phyloP scores from a whole-genome alignment of 2,329 filamentous ascomycete genomes.

The Clathrospora elynae region DNA sequence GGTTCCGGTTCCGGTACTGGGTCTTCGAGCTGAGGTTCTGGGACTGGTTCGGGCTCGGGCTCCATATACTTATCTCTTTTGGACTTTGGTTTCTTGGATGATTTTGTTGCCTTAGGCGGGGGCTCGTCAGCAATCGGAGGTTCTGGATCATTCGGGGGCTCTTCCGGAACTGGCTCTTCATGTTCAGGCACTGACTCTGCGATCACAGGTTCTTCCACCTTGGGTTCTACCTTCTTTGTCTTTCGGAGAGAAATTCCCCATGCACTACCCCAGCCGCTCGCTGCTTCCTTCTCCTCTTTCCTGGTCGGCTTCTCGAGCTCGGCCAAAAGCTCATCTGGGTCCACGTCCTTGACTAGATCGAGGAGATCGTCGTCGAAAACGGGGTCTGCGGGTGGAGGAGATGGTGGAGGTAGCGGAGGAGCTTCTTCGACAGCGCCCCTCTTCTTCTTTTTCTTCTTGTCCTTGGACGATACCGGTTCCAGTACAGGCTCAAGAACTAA shows the following conservation, averaged over 20 bases:
- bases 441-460: conserved; percentile 48
- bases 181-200: conserved; percentile 12
- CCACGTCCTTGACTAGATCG: conserved; percentile 42
- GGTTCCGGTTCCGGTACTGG: conserved; percentile 15
- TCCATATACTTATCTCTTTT: conserved; percentile 27
- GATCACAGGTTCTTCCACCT: conserved; percentile 13
- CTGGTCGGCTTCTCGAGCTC: conserved; percentile 45
- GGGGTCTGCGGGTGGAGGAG: conserved; percentile 22
- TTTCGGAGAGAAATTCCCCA: conserved; percentile 54
- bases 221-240: conserved; percentile 53
- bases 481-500: conserved; percentile 26
- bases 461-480: conserved; percentile 26
- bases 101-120: conserved; percentile 26
- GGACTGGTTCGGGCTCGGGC: conserved; percentile 38
- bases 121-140: conserved; percentile 37
- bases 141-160: conserved; percentile 10
- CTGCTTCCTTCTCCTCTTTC: conserved; percentile 32
- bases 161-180: conserved; percentile 12
- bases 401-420: conserved; percentile 22
- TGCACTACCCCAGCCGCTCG: conserved; percentile 48
- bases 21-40: conserved; percentile 13
- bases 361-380: conserved; percentile 39
- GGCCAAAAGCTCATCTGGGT: conserved; percentile 40
- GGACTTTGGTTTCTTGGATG: conserved; percentile 33
- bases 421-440: conserved; percentile 26